A percentile compares a stretch with the other conserved stretches of the same genome.
Evolutionary conservation across 2,329 filamentous ascomycete genomes (phyloP).

Genomic region (Epichloe uncinata): DNA sequence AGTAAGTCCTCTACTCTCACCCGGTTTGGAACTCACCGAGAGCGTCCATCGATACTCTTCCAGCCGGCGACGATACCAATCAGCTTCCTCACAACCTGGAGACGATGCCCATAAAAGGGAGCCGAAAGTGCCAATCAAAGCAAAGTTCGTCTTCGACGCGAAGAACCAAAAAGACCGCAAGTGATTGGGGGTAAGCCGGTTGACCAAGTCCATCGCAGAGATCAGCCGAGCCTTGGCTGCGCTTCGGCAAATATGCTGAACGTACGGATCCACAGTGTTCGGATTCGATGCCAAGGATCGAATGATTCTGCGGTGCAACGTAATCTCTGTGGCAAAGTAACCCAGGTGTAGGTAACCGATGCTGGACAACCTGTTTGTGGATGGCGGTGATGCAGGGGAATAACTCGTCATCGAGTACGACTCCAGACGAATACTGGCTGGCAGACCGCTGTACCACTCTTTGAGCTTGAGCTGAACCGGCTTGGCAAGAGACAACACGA

Average conservation of each 20-base stretch:
- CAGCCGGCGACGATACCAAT: conserved; percentile 77
- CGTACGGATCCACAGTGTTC: conserved; percentile 54
- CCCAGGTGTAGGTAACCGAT: conserved; percentile 75
- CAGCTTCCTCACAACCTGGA: conserved; percentile 74
- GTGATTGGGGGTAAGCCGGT: conserved; percentile 75
- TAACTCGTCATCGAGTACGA: conserved; percentile 24
- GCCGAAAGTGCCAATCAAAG: conserved; percentile 87
- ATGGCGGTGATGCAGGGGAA: conserved; percentile 12
- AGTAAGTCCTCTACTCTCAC: conserved; percentile 42
- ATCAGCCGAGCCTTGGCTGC: conserved; percentile 90
- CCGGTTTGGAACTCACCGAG: conserved; percentile 66
- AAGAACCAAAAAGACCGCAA: conserved; percentile 91
- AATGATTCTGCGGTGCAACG: conserved; percentile 80
- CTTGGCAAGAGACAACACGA: conserved; percentile 64
- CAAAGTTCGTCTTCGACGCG: conserved; percentile 80
- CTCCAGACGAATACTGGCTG: conserved; percentile 52
- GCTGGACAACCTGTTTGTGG: conserved; percentile 38
- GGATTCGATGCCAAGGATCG: conserved; percentile 49
- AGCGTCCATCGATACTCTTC: conserved; percentile 92
- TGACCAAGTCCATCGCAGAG: conserved; percentile 95
- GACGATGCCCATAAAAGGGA: conserved; percentile 81
- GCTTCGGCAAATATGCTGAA: conserved; percentile 82
- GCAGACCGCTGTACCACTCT: conserved; percentile 67
- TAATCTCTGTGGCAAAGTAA: conserved; percentile 91
- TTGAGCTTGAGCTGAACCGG: conserved; percentile 72